A percentile compares a stretch with the other conserved stretches of the same genome.
Evolutionary conservation across 257 asterid genomes (phyloP).

Genomic region (Jacaranda copaia): DNA sequence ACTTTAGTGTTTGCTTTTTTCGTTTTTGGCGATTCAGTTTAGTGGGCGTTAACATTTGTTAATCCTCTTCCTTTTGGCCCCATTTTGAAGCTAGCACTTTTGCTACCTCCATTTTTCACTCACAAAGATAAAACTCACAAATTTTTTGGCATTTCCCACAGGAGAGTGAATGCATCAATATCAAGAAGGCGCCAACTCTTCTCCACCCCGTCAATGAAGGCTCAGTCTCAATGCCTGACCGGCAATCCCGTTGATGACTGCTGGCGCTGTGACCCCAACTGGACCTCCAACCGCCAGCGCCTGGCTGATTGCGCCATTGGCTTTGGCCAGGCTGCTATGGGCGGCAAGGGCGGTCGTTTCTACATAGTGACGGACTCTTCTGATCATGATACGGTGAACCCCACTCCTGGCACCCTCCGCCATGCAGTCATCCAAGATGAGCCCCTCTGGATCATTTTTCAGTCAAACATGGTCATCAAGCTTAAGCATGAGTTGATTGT

Average conservation of each 20-base stretch:
- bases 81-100: background rate
- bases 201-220: conserved; percentile 37
- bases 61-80: background rate
- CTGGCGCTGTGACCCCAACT: conserved; percentile 88
- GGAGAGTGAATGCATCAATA: conserved; percentile 71
- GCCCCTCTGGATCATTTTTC: conserved; percentile 85
- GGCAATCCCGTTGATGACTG: conserved; percentile 98
- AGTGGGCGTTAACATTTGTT: background rate
- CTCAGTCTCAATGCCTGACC: conserved; percentile 72
- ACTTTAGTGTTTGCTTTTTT: conserved; percentile 19
- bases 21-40: background rate
- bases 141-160: conserved; percentile 33
- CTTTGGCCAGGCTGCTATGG: conserved; percentile 70
- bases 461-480: conserved; percentile 69
- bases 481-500: conserved; percentile 83
- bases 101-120: background rate
- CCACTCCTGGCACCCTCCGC: conserved; percentile 87
- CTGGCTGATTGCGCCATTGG: conserved; percentile 87
- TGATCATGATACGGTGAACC: conserved; percentile 67
- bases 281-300: conserved; percentile 76
- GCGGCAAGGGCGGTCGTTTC: conserved; percentile 82
- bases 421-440: conserved; percentile 86
- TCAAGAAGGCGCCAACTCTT: conserved; percentile 57
- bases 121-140: background rate
- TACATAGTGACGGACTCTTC: conserved; percentile 84